Percentiles rank a stretch among this genome's conserved stretches.
Conservation (phyloP, 2,329 filamentous ascomycete genomes). For the Exophiala calicioides region DNA sequence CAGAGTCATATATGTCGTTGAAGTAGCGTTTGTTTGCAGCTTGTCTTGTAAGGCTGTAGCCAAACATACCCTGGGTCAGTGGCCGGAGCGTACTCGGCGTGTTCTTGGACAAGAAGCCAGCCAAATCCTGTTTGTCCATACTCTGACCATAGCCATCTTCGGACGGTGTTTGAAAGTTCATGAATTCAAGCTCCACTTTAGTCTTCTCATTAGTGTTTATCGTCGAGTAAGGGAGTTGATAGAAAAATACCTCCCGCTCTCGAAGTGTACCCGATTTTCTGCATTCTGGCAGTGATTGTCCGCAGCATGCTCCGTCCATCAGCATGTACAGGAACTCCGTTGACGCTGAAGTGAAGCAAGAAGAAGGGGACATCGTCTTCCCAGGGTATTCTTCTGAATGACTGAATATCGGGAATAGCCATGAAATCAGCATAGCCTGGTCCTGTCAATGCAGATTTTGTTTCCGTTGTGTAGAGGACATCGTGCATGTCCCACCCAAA, state of each 20-base stretch:
- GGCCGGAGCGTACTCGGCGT: constrained; percentile 3
- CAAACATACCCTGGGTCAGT: constrained; percentile 9
- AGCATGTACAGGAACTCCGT: constrained; percentile 1
- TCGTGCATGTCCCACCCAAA: constrained; percentile 15
- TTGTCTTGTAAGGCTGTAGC: constrained; percentile 5
- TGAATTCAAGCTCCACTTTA: constrained; percentile 9
- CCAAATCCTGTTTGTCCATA: background rate
- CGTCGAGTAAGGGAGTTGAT: background rate
- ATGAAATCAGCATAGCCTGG: constrained; percentile 8
- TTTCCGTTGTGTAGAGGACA: constrained; percentile 3
- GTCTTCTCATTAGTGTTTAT: background rate
- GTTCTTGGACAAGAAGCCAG: constrained; percentile 3
- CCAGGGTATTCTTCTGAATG: constrained; percentile 11
- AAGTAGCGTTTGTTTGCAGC: constrained; percentile 6
- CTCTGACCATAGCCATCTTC: constrained; percentile 31
- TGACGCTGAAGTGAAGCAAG: constrained; percentile 1
- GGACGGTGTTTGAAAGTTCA: constrained; percentile 34
- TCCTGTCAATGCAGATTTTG: background rate
- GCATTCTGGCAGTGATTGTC: background rate
- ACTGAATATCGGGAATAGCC: constrained; percentile 3
- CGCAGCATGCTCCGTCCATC: constrained; percentile 5
- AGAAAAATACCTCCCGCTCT: constrained; percentile 3
- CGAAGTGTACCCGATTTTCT: background rate
- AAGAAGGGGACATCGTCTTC: constrained; percentile 11
- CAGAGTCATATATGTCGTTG: constrained; percentile 6